Conservation (phyloP, 768 basidiomycete genomes). For the Phallus indusiatus region DNA sequence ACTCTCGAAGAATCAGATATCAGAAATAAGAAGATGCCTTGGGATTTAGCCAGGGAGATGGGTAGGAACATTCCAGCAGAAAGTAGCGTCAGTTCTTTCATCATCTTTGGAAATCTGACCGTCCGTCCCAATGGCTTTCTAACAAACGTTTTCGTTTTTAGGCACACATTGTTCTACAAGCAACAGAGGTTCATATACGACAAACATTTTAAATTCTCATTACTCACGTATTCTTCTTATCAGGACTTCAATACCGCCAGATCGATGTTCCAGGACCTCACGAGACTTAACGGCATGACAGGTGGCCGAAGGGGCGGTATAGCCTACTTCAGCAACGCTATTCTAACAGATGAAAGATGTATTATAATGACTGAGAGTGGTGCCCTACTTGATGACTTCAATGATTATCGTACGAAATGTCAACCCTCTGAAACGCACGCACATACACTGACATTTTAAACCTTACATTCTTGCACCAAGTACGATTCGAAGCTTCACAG, state of each 20-base stretch:
- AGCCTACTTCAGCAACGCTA: constrained; percentile 24
- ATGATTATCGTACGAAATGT: constrained; percentile 29
- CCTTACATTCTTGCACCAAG: constrained; percentile 17
- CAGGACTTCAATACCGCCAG: constrained; percentile 15
- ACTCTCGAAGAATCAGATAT: background rate
- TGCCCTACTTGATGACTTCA: constrained; percentile 25
- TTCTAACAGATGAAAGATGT: constrained; percentile 30
- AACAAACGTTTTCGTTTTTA: background rate
- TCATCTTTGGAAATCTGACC: too few relatives aligned
- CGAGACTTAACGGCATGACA: background rate
- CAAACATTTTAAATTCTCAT: too few relatives aligned
- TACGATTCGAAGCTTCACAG: constrained; percentile 21
- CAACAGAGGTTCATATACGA: constrained; percentile 7
- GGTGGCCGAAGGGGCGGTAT: background rate
- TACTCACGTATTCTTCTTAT: background rate
- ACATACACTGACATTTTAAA: too few relatives aligned
- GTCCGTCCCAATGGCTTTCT: too few relatives aligned
- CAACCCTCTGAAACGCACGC: too few relatives aligned
- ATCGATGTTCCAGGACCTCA: constrained; percentile 9
- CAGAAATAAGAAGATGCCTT: constrained; percentile 12
- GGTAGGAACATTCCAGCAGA: background rate
- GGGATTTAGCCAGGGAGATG: constrained; percentile 15
- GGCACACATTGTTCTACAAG: constrained; percentile 18
- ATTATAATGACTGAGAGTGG: constrained; percentile 27
- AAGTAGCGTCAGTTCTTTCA: constrained; percentile 8